These are phyloP conservation scores for Panicum miliaceum DNA, from an alignment of 176 grass and related monocot species.

Conservation along the genomic window DNA sequence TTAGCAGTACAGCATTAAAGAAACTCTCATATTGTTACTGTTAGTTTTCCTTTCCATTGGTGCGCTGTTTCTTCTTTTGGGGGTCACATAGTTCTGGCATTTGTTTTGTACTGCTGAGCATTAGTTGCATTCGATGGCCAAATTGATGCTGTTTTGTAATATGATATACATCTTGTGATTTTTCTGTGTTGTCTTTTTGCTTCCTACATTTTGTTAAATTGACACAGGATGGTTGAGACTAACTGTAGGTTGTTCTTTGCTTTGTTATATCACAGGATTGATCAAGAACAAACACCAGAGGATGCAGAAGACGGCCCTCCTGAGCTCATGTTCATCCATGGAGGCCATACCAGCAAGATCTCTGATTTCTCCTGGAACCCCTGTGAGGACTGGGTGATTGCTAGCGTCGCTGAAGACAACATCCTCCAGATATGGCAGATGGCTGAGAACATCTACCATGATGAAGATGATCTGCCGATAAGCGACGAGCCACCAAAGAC, in stretches of 20 bases:
- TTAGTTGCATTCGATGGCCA: not conserved
- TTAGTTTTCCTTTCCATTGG: not conserved
- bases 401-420: conserved; percentile 95
- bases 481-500: conserved; percentile 66
- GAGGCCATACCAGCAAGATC: conserved; percentile 99
- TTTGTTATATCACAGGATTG: conserved; percentile 61
- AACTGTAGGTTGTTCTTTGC: not conserved
- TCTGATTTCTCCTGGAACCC: conserved; percentile 98
- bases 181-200: not conserved
- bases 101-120: not conserved
- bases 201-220: not conserved
- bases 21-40: not conserved
- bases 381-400: conserved; percentile 90
- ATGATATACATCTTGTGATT: not conserved
- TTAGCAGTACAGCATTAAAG: conserved; percentile 33
- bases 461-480: conserved; percentile 80
- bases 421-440: conserved; percentile 99
- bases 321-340: conserved; percentile 93
- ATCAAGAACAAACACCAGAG: conserved; percentile 88
- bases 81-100: not conserved
- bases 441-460: conserved; percentile 98
- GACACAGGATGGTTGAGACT: not conserved
- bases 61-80: not conserved
- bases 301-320: conserved; percentile 94
- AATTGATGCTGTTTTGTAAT: not conserved